phyloP scores from a whole-genome alignment of 1,284 basidiomycete species.

The Ceratobasidium papillatum region DNA sequence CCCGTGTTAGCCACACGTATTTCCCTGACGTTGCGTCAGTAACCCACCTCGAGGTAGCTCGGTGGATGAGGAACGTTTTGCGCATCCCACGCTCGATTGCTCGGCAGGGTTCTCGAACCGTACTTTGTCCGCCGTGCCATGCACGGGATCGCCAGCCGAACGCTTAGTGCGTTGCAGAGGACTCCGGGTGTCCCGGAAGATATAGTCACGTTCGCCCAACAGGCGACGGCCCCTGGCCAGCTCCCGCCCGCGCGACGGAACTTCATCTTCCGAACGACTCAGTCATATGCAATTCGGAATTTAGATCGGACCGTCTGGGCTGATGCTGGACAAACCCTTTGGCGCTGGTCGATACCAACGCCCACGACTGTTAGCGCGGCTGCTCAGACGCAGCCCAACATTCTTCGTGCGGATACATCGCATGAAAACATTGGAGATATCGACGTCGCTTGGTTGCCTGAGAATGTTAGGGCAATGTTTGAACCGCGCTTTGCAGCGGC shows the following conservation, averaged over 20 bases:
- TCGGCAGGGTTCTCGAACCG: background rate
- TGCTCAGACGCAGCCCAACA: background rate
- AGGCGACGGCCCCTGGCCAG: background rate
- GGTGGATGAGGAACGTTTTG: background rate
- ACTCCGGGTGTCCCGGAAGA: conserved; percentile 1
- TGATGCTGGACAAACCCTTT: background rate
- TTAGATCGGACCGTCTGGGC: background rate
- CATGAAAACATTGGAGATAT: background rate
- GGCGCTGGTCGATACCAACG: background rate
- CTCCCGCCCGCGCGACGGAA: background rate
- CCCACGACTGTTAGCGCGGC: background rate
- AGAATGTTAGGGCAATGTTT: background rate
- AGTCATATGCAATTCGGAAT: background rate
- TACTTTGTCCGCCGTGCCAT: background rate
- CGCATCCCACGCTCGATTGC: background rate
- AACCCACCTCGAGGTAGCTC: background rate
- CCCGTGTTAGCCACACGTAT: background rate
- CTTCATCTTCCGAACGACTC: background rate
- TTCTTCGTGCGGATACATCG: background rate
- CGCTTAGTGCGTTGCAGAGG: no score
- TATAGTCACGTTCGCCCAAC: background rate
- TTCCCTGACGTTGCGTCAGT: background rate
- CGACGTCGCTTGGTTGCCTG: background rate
- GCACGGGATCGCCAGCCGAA: background rate
- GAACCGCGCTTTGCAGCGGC: background rate